A percentile compares a stretch with the other conserved stretches of the same genome.
Evolutionary conservation across 345 rosid species (phyloP).

Genomic region (Eucalyptus cladocalyx): DNA sequence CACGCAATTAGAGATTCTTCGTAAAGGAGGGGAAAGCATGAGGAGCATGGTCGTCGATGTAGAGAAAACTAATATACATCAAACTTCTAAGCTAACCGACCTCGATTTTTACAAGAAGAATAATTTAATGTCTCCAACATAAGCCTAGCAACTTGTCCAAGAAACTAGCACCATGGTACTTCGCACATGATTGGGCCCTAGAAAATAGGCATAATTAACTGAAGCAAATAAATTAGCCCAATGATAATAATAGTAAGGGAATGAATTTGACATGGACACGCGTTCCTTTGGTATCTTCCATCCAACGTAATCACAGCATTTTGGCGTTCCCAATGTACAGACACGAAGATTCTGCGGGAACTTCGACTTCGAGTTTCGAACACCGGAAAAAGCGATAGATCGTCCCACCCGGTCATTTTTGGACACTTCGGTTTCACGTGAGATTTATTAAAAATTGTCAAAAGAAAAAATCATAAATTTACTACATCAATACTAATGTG

Average conservation of each 20-base stretch:
- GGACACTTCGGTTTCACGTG: no score
- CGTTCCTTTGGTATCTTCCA: neutral
- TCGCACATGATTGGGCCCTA: neutral
- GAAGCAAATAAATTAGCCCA: neutral
- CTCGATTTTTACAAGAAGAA: neutral
- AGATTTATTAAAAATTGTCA: fast-evolving
- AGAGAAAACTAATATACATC: neutral
- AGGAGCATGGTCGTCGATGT: neutral
- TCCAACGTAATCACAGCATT: neutral
- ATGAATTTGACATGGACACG: neutral
- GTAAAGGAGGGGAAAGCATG: neutral
- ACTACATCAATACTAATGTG: fast-evolving
- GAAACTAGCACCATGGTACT: neutral
- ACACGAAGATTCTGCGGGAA: neutral
- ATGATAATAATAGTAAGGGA: neutral
- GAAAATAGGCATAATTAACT: neutral
- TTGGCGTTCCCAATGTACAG: neutral
- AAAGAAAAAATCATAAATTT: no score
- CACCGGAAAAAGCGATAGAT: neutral
- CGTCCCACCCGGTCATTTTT: neutral
- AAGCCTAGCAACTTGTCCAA: no score
- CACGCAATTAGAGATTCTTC: neutral
- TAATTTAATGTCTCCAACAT: no score
- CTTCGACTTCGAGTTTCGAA: neutral
- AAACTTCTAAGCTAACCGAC: neutral